Evolutionary conservation across 2,329 filamentous ascomycete species (phyloP).

Genomic region (Hymenoscyphus salicellus): DNA sequence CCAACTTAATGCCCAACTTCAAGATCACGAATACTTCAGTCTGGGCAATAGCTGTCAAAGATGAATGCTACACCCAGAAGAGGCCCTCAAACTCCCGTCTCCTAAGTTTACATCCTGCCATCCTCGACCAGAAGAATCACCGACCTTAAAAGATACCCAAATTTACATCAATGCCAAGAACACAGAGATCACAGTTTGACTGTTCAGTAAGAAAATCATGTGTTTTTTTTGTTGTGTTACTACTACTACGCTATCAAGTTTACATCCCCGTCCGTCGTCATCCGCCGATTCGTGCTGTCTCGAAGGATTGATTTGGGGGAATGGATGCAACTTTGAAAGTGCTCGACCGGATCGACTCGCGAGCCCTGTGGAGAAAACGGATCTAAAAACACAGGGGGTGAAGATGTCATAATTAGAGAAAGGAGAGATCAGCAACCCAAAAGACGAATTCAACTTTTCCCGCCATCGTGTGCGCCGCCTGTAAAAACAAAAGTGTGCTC

Average conservation of each 20-base stretch:
- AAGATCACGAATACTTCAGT: no score
- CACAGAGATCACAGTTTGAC: no score
- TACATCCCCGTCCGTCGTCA: neutral
- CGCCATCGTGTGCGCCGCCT: conserved; percentile 23
- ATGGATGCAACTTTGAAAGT: neutral
- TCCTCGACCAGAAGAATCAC: no score
- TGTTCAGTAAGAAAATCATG: neutral
- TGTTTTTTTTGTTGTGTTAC: neutral
- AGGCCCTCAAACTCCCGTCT: no score
- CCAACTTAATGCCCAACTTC: no score
- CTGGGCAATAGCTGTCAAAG: no score
- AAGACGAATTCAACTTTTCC: conserved; percentile 30
- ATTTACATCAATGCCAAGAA: no score
- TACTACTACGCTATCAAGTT: conserved; percentile 3
- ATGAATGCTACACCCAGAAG: no score
- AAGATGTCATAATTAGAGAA: conserved; percentile 29
- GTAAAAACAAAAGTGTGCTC: conserved; percentile 12
- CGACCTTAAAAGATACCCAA: no score
- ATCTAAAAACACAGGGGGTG: conserved; percentile 35
- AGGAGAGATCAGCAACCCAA: conserved; percentile 30
- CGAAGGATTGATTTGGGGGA: neutral
- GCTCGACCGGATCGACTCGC: conserved; percentile 1
- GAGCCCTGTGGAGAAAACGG: conserved; percentile 8
- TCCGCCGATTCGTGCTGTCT: conserved; percentile 2
- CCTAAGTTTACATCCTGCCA: no score